Evolutionary conservation across 2,329 filamentous ascomycete species (phyloP), one percentile per base, ranked within the genome.

Genomic region (Colletotrichum sp.): DNA sequence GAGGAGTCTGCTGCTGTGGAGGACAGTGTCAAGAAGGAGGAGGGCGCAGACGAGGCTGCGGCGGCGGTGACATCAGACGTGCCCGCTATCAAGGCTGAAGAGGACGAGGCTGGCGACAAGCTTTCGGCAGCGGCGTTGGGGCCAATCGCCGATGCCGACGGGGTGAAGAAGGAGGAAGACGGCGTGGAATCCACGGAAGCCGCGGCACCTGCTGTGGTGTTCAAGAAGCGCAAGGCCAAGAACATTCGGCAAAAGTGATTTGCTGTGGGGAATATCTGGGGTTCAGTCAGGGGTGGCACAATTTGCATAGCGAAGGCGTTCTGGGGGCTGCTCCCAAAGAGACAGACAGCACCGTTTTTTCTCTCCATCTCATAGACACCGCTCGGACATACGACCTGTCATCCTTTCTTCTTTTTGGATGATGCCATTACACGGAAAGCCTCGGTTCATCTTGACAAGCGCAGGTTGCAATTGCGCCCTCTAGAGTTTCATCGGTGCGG

Each of bases 161-260:
- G 76, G 34, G 58, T 87, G 30, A 90, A 90, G 81, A 81, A 85
- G 64, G 89, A 90, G 74, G 82, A 80, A 6, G 80, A 77, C 4
- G 78, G 65, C 21, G 77, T 79, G 34, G 79, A 77, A 26, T 67
- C 86, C 13, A 38, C 63, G 18, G 73, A 73, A 55, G 43, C 56
- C 34, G 69, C 64, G 48, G 87, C 90, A 4, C 86, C 89, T 4
- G 69, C 73, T 2, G 89, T 95, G 3, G 86, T 95, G 4, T 97
- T 96, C 84, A 96, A 96, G 85, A 96, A 96, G 86, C 88, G 94
- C 69, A 96, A 95, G 81, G 87, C 91, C 16, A 94, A 92, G 86
- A 90, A 89, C 66, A 87, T 92, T 43, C 89, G 92, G 24, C 89
- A 92, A 78, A 92, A 90, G 81, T 92, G 79, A 85, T 69, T 61